phyloP scores from a whole-genome alignment of 331 rosid genomes.

The Pyracantha coccinea region DNA sequence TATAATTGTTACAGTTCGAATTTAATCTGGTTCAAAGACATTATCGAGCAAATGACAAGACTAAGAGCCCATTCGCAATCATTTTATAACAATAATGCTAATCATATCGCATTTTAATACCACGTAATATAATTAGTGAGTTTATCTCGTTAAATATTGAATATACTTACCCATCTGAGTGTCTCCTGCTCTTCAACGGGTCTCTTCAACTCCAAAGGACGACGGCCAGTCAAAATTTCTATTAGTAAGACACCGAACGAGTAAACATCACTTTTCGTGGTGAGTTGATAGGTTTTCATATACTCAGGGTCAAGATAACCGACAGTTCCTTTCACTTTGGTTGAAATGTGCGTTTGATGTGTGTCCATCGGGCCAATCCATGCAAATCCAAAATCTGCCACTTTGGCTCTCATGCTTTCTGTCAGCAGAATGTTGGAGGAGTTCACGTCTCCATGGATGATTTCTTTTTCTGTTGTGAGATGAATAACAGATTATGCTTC shows the following conservation, averaged over 20 bases:
- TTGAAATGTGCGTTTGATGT: constrained; percentile 82
- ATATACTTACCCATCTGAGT: constrained; percentile 66
- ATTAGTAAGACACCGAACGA: constrained; percentile 86
- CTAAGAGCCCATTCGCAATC: background rate
- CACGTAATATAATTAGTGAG: too few relatives aligned
- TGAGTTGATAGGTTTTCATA: constrained; percentile 93
- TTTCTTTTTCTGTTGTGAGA: constrained; percentile 65
- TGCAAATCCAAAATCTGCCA: constrained; percentile 97
- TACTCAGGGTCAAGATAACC: constrained; percentile 98
- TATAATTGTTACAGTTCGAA: background rate
- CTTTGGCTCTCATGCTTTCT: constrained; percentile 93
- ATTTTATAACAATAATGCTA: too few relatives aligned
- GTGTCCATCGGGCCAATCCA: constrained; percentile 67
- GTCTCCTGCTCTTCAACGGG: constrained; percentile 69
- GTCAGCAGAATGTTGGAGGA: constrained; percentile 97
- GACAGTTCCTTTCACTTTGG: constrained; percentile 98
- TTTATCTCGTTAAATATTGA: background rate
- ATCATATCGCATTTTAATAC: too few relatives aligned
- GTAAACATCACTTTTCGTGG: constrained; percentile 89
- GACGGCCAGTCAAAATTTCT: constrained; percentile 86
- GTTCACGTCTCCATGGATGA: constrained; percentile 95
- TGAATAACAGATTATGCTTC: constrained; percentile 14
- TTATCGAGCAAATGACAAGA: background rate
- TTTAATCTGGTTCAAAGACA: background rate
- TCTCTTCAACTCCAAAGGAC: constrained; percentile 81